Conservation (phyloP, 2,329 filamentous ascomycete genomes). For the Pseudohalonectria lignicola region DNA sequence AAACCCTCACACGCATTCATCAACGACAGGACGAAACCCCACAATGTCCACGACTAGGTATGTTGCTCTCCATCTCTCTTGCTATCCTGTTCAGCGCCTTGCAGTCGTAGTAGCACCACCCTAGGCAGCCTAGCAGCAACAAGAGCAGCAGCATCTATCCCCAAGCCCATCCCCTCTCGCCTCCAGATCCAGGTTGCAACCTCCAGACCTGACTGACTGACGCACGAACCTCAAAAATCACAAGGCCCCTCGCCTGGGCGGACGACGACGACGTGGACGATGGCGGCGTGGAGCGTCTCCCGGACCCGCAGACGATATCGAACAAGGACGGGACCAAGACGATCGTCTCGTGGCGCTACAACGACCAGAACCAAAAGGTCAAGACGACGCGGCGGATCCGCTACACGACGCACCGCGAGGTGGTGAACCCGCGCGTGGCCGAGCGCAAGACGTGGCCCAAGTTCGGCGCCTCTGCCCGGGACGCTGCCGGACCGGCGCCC, state of each 20-base stretch:
- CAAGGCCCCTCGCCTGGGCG: constrained; percentile 1
- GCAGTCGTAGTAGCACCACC: too few species aligned
- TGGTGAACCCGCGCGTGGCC: constrained; percentile 92
- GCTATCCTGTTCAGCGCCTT: too few species aligned
- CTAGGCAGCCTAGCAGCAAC: too few species aligned
- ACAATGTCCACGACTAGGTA: too few species aligned
- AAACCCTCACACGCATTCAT: too few species aligned
- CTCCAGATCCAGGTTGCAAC: too few species aligned
- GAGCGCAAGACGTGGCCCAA: constrained; percentile 90
- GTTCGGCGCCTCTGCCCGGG: constrained; percentile 84
- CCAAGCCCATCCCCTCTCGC: too few species aligned
- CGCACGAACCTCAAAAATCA: background rate
- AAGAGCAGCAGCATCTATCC: too few species aligned
- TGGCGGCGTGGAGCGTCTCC: constrained; percentile 57
- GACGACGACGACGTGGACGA: constrained; percentile 81
- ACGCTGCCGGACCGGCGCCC: constrained; percentile 67
- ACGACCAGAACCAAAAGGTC: constrained; percentile 90
- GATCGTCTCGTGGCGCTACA: constrained; percentile 77
- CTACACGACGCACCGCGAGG: constrained; percentile 80
- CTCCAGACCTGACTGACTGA: background rate
- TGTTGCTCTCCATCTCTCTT: too few species aligned
- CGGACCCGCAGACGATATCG: constrained; percentile 75
- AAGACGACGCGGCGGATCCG: constrained; percentile 96
- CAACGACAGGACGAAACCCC: too few species aligned
- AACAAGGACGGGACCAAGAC: constrained; percentile 99